Percentiles rank a stretch among this genome's conserved stretches.
phyloP scores from a whole-genome alignment of 352 stramenopile species.

The Phytophthora nicotianae region DNA sequence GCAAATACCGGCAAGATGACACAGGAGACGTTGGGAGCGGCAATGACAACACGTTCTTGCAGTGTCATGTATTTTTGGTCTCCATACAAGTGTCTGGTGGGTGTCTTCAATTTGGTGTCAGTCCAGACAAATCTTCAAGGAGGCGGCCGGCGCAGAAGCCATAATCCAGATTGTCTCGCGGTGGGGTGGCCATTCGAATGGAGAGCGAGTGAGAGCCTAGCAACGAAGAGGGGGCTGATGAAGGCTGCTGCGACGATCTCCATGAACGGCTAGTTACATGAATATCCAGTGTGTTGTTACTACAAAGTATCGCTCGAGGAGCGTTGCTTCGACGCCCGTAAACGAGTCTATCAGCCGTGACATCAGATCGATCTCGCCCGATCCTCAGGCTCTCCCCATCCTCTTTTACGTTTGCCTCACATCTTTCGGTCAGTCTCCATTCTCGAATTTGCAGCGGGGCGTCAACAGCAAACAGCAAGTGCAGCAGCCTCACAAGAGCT shows the following conservation, averaged over 20 bases:
- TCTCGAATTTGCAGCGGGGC: slow-evolving; percentile 29
- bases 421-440: slow-evolving; percentile 19
- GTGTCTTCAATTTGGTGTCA: slow-evolving; percentile 12
- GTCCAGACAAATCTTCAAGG: slow-evolving; percentile 24
- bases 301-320: not conserved
- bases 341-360: slow-evolving; percentile 20
- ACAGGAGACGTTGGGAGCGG: not conserved
- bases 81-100: not conserved
- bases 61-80: not conserved
- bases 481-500: not conserved
- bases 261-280: not conserved
- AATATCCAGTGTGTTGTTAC: not conserved
- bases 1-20: not conserved
- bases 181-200: not conserved
- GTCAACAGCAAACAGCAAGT: slow-evolving; percentile 4
- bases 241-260: slow-evolving; percentile 13
- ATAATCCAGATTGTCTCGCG: slow-evolving; percentile 18
- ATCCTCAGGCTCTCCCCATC: slow-evolving; percentile 26
- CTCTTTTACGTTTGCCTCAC: slow-evolving; percentile 13
- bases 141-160: slow-evolving; percentile 9
- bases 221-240: not conserved
- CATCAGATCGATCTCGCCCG: slow-evolving; percentile 10
- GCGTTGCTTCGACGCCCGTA: slow-evolving; percentile 12
- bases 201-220: not conserved
- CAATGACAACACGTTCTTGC: not conserved